These are phyloP conservation scores for Aurinia saxatilis DNA, from an alignment of 345 rosid genomes.

Conservation along the genomic window DNA sequence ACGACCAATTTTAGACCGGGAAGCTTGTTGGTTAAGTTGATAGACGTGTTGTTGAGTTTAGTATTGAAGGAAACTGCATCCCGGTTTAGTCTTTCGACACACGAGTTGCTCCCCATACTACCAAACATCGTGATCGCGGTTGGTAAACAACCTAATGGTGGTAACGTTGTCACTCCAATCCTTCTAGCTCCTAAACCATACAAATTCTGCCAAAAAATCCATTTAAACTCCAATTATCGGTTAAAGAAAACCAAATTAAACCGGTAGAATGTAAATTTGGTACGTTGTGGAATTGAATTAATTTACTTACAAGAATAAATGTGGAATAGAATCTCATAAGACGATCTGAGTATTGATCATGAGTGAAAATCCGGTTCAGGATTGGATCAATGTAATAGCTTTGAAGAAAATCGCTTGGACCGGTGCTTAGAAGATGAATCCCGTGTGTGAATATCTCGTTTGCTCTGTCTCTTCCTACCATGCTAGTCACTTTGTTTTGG, in stretches of 20 bases:
- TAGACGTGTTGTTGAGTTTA: constrained; percentile 67
- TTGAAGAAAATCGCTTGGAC: constrained; percentile 79
- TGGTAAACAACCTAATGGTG: constrained; percentile 81
- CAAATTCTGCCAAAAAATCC: constrained; percentile 36
- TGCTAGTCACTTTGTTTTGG: constrained; percentile 37
- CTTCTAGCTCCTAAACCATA: constrained; percentile 64
- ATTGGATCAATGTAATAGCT: constrained; percentile 85
- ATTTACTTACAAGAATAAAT: constrained; percentile 59
- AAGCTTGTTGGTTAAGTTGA: constrained; percentile 37
- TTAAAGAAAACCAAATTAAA: not conserved
- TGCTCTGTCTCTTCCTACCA: constrained; percentile 59
- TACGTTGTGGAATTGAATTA: not conserved
- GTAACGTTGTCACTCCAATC: constrained; percentile 79
- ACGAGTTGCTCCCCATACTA: constrained; percentile 34
- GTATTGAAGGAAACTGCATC: constrained; percentile 63
- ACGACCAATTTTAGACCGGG: constrained; percentile 60
- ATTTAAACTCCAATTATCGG: not conserved
- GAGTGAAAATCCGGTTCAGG: constrained; percentile 52
- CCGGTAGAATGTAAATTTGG: not conserved
- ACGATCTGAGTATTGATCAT: constrained; percentile 64
- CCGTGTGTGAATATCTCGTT: constrained; percentile 51
- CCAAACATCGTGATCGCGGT: constrained; percentile 69
- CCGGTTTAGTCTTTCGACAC: constrained; percentile 51
- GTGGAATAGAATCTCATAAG: constrained; percentile 47
- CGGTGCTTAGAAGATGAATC: constrained; percentile 60